Percentiles rank a stretch among this genome's conserved stretches.
Evolutionary conservation across 257 asterid species (phyloP).

Genomic region (Fraxinus americana): DNA sequence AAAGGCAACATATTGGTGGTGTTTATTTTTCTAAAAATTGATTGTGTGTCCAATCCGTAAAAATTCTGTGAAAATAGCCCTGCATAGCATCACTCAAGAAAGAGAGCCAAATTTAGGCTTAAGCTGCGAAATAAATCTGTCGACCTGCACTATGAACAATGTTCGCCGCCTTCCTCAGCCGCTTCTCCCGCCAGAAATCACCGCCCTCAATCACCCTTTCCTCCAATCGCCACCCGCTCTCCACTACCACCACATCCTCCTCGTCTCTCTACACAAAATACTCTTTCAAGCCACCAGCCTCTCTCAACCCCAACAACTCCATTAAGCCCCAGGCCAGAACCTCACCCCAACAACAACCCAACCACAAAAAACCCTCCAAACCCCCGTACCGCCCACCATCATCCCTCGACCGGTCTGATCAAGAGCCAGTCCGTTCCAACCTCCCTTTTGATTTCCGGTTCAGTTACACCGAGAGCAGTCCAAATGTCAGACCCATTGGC

Average conservation of each 20-base stretch:
- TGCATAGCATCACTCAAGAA: no score
- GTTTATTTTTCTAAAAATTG: no score
- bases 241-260: slow-evolving; percentile 24
- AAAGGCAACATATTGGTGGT: no score
- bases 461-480: slow-evolving; percentile 88
- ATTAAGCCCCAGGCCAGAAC: slow-evolving; percentile 30
- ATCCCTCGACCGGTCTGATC: slow-evolving; percentile 54
- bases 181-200: slow-evolving; percentile 43
- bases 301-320: slow-evolving; percentile 52
- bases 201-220: slow-evolving; percentile 24
- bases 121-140: no score
- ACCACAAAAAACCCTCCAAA: slow-evolving; percentile 39
- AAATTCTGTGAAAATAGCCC: no score
- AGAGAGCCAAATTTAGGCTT: no score
- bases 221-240: slow-evolving; percentile 40
- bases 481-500: slow-evolving; percentile 74
- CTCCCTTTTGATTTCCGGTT: slow-evolving; percentile 94
- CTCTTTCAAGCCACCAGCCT: slow-evolving; percentile 66
- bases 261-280: slow-evolving; percentile 68
- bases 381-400: slow-evolving; percentile 88
- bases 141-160: background rate
- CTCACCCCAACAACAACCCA: slow-evolving; percentile 18
- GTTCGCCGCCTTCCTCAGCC: slow-evolving; percentile 29
- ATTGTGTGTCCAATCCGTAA: no score
- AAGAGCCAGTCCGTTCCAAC: slow-evolving; percentile 48